A percentile compares a stretch with the other conserved stretches of the same genome.
Conservation (phyloP, 2,329 filamentous ascomycete genomes). For the Beauveria medogensis region DNA sequence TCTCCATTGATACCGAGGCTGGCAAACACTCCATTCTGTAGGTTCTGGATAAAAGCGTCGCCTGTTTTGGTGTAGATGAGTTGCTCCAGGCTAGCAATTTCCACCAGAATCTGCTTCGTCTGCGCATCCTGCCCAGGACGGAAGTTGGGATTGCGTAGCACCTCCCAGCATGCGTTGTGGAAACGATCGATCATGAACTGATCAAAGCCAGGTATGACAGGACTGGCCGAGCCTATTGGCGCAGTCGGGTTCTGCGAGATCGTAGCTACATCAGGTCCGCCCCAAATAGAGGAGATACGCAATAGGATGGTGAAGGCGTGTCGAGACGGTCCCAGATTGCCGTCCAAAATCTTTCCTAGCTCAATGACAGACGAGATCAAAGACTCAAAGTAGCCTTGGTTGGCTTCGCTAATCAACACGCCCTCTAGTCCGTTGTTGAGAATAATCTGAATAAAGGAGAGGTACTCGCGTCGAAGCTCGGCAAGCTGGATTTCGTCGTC, state of each 20-base stretch:
- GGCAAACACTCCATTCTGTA: slow-evolving; percentile 57
- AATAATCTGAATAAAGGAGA: slow-evolving; percentile 89
- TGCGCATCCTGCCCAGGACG: slow-evolving; percentile 75
- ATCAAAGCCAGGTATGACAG: slow-evolving; percentile 78
- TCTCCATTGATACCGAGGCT: slow-evolving; percentile 55
- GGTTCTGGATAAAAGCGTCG: slow-evolving; percentile 63
- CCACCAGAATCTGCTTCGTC: slow-evolving; percentile 76
- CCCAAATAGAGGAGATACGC: slow-evolving; percentile 83
- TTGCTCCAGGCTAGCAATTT: slow-evolving; percentile 82
- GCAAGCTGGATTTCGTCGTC: slow-evolving; percentile 94
- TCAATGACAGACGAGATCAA: slow-evolving; percentile 79
- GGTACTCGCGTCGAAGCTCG: slow-evolving; percentile 84
- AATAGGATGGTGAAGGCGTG: slow-evolving; percentile 77
- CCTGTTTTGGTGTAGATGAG: slow-evolving; percentile 88
- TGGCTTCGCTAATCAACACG: slow-evolving; percentile 81
- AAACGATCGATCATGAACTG: slow-evolving; percentile 84
- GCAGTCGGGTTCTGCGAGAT: slow-evolving; percentile 44
- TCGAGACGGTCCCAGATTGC: slow-evolving; percentile 51
- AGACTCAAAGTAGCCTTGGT: slow-evolving; percentile 84
- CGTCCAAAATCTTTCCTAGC: slow-evolving; percentile 68
- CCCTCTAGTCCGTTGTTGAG: slow-evolving; percentile 82
- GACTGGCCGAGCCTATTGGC: slow-evolving; percentile 42
- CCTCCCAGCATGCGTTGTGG: slow-evolving; percentile 82
- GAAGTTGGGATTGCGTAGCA: slow-evolving; percentile 72
- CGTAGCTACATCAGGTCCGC: slow-evolving; percentile 67